A percentile compares a stretch with the other conserved stretches of the same genome.
Evolutionary conservation across 2,329 filamentous ascomycete genomes (phyloP).

Genomic region (Conoideocrella luteorostrata): DNA sequence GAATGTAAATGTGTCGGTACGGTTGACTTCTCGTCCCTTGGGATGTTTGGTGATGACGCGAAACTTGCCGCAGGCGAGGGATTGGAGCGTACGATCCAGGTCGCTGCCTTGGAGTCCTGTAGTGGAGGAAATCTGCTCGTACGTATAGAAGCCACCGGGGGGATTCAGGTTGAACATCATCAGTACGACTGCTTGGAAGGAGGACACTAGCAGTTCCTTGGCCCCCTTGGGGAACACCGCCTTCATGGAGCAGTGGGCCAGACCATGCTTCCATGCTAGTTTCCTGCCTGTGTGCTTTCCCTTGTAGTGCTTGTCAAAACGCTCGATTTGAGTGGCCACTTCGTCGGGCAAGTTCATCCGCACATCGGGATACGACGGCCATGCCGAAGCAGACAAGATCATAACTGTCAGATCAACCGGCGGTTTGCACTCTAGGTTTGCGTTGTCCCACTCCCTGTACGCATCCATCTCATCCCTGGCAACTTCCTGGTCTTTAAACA

Average conservation of each 20-base stretch:
- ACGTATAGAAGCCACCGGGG: constrained; percentile 58
- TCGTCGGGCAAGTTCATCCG: constrained; percentile 66
- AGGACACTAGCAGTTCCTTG: constrained; percentile 87
- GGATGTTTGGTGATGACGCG: constrained; percentile 81
- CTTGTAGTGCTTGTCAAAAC: constrained; percentile 82
- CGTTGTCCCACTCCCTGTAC: constrained; percentile 65
- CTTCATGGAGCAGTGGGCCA: constrained; percentile 85
- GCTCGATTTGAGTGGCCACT: constrained; percentile 68
- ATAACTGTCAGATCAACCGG: constrained; percentile 67
- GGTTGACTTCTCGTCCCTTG: constrained; percentile 71
- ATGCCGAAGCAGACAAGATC: constrained; percentile 84
- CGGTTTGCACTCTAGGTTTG: constrained; percentile 40
- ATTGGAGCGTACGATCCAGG: constrained; percentile 86
- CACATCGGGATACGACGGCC: constrained; percentile 82
- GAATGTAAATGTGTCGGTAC: constrained; percentile 77
- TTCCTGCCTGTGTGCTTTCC: constrained; percentile 82
- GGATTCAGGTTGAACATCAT: constrained; percentile 75
- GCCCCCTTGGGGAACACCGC: constrained; percentile 71
- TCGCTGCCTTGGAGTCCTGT: constrained; percentile 72
- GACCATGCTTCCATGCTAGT: constrained; percentile 83
- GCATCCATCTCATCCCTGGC: constrained; percentile 88
- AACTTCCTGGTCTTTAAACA: constrained; percentile 98
- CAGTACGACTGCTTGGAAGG: constrained; percentile 86
- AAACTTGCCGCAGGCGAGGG: constrained; percentile 83
- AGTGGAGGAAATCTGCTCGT: constrained; percentile 65